These are phyloP conservation scores for Butyriboletus loyo DNA, from an alignment of 768 basidiomycete species.

Conservation along the genomic window DNA sequence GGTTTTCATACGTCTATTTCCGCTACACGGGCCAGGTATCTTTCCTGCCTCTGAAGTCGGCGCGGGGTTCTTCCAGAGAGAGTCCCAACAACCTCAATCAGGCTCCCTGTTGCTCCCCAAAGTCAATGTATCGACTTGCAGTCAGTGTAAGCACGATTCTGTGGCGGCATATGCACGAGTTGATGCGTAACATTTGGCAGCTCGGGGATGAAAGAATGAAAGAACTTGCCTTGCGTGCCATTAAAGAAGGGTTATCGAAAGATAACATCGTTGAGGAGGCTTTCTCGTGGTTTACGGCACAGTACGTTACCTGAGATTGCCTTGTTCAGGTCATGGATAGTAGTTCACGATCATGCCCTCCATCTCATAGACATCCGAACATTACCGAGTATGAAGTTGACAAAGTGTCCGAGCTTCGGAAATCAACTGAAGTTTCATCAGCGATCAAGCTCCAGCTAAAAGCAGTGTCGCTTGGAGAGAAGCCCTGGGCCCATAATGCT, in stretches of 20 bases:
- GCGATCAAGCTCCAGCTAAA: conserved; percentile 25
- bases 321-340: neutral
- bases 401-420: conserved; percentile 18
- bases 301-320: conserved; percentile 19
- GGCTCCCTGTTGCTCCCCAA: conserved; percentile 30
- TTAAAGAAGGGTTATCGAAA: conserved; percentile 20
- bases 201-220: conserved; percentile 25
- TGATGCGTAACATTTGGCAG: conserved; percentile 6
- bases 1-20: conserved; percentile 29
- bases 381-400: conserved; percentile 18
- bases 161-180: neutral
- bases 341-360: neutral
- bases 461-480: conserved; percentile 22
- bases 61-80: neutral
- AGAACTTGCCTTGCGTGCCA: conserved; percentile 25
- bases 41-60: conserved; percentile 25
- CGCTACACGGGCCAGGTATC: conserved; percentile 30
- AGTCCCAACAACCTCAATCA: neutral
- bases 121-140: conserved; percentile 39
- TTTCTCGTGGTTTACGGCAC: conserved; percentile 31
- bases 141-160: conserved; percentile 14
- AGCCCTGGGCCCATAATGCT: conserved; percentile 23
- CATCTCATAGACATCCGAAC: conserved; percentile 11
- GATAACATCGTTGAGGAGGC: conserved; percentile 28
- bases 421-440: conserved; percentile 17